Conservation (phyloP, 2,329 filamentous ascomycete genomes). For the Penicillium capsulatum region DNA sequence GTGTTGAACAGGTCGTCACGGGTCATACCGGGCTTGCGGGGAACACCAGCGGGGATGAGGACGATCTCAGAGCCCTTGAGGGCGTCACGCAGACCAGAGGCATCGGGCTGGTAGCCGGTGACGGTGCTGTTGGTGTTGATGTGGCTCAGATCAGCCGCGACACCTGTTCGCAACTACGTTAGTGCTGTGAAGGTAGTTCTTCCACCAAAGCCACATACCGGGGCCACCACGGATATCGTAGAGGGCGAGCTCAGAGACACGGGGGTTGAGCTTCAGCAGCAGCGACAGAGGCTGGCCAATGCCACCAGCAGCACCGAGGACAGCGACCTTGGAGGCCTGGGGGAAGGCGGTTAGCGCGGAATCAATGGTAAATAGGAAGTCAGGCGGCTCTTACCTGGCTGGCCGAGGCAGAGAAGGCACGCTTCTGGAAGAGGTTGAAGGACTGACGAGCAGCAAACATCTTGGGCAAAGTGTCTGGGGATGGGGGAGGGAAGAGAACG, state of each 20-base stretch:
- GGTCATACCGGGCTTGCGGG: conserved; percentile 99
- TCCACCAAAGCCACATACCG: conserved; percentile 56
- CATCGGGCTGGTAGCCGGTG: conserved; percentile 77
- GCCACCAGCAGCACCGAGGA: conserved; percentile 93
- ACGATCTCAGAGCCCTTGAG: conserved; percentile 89
- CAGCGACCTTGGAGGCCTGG: conserved; percentile 93
- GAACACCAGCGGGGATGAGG: conserved; percentile 96
- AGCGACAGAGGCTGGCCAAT: conserved; percentile 98
- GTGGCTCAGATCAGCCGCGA: conserved; percentile 96
- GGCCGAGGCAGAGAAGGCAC: conserved; percentile 76
- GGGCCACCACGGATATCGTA: conserved; percentile 96
- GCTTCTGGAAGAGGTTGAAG: conserved; percentile 61
- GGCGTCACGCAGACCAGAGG: conserved; percentile 69
- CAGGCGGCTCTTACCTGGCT: conserved; percentile 58
- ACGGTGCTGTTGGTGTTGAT: conserved; percentile 98
- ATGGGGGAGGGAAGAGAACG: conserved; percentile 19
- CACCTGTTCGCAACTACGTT: conserved; percentile 56
- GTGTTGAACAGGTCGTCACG: conserved; percentile 99
- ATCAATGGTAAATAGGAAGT: conserved; percentile 7
- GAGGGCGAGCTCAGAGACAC: conserved; percentile 87
- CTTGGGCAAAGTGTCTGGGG: conserved; percentile 32
- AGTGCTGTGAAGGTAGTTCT: background rate
- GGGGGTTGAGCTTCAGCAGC: conserved; percentile 96
- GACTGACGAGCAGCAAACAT: conserved; percentile 70
- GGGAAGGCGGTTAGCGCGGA: conserved; percentile 14